Base-by-base conservation (phyloP, 2,329 filamentous ascomycete genomes). In the Fusarium sambucinum region DNA sequence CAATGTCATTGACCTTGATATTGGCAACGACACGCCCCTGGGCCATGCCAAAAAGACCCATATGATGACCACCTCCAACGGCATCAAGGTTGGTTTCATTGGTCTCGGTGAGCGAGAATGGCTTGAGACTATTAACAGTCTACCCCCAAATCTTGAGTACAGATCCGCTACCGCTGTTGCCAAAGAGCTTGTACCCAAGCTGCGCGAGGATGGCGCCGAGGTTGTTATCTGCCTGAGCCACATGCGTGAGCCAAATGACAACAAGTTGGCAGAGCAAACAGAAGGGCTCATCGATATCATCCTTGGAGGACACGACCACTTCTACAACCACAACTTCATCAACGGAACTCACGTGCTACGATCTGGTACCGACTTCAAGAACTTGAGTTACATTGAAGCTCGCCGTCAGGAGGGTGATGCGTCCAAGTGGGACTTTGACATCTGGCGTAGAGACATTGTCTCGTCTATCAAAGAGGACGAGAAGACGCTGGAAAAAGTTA, bases 351-450 rank as follows among this genome's bases (percentile, higher is more conserved):
- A 97, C 73, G 87, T 97, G 4, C 82, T 97, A n/a, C 88, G 94
- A 3, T 96, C 92, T 0, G 94, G 94, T 1, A 93, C 90, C 19
- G 94, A 97, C 77, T 97, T 97, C 80, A 96, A 96, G 80, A 92
- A 97, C 76, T 82, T 97, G 33, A 96, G 92, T 75, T 97, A 97
- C 75, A 86, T 97, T 53, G 92, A 97, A 77, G 91, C 88, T 2
- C 87, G 92, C 71, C 84, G 87, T 23, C 88, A 85, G 66, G 59
- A 76, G 2, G 72, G 81, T 74, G 73, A 75, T 19, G 67, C 75
- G 17, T 75, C 73, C 17, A 85, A 85, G 19, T 97, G 93, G 93
- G 88, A 95, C 68, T 90, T 96, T 70, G 87, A 90, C 65, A 95
- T 97, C 64, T 84, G 85, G 68, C 86, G 93, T 25, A 85, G 92